A percentile compares a stretch with the other conserved stretches of the same genome.
These are phyloP conservation scores for Selaginella moellendorffii DNA, from an alignment of 75 land plant species.

Conservation along the genomic window DNA sequence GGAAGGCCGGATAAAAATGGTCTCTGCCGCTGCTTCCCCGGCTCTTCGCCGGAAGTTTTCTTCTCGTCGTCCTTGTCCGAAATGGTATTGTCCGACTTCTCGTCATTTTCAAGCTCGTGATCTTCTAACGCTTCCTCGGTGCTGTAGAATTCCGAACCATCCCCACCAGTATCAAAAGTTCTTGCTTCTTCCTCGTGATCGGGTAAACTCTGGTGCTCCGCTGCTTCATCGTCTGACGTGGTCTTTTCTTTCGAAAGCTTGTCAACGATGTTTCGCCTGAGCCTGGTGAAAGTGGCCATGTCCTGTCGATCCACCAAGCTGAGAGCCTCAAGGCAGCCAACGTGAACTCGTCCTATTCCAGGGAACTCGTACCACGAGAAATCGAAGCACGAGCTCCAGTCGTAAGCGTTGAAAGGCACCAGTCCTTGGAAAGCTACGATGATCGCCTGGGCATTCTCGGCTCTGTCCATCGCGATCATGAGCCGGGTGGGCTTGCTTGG, in stretches of 20 bases:
- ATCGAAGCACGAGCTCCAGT: conserved; percentile 28
- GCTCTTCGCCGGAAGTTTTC: too few relatives aligned
- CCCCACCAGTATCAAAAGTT: neutral
- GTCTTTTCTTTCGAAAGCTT: neutral
- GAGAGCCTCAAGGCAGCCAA: conserved; percentile 33
- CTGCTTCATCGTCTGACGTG: neutral
- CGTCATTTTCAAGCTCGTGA: neutral
- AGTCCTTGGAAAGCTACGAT: conserved; percentile 30
- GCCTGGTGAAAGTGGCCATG: neutral
- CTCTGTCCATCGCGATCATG: conserved; percentile 46
- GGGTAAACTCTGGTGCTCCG: neutral
- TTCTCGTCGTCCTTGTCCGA: neutral
- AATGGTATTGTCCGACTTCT: neutral
- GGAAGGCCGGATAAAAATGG: neutral
- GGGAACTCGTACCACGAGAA: conserved; percentile 14
- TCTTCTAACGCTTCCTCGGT: neutral
- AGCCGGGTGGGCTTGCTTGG: conserved; percentile 33
- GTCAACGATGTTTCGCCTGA: neutral
- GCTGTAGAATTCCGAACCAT: neutral
- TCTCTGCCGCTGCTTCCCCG: too few relatives aligned
- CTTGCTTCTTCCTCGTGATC: neutral
- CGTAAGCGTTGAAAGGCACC: conserved; percentile 20
- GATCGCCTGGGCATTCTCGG: conserved; percentile 17
- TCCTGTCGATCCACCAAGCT: conserved; percentile 24
- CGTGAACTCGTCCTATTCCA: conserved; percentile 18